phyloP scores from a whole-genome alignment of 345 rosid species.

The Boechera retrofracta region DNA sequence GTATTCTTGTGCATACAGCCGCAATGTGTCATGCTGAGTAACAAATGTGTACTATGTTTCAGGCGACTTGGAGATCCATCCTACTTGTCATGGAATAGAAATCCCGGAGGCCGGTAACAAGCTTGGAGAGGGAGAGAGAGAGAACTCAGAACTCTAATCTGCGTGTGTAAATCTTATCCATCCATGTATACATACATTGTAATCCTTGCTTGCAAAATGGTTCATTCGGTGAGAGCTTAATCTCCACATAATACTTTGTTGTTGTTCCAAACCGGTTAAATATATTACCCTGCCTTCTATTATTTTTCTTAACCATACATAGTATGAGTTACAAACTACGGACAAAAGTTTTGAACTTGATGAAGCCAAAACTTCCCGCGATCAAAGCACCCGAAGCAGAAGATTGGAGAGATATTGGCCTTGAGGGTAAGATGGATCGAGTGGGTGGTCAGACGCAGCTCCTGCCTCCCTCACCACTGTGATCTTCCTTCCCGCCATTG shows the following conservation, averaged over 20 bases:
- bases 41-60: slow-evolving; percentile 33
- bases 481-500: slow-evolving; percentile 67
- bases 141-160: neutral
- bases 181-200: slow-evolving; percentile 36
- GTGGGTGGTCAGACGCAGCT: slow-evolving; percentile 89
- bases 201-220: slow-evolving; percentile 10
- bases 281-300: neutral
- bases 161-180: slow-evolving; percentile 37
- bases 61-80: slow-evolving; percentile 98
- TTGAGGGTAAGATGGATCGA: slow-evolving; percentile 86
- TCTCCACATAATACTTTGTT: slow-evolving; percentile 28
- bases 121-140: slow-evolving; percentile 12
- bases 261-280: slow-evolving; percentile 26
- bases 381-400: slow-evolving; percentile 60
- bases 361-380: neutral
- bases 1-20: slow-evolving; percentile 1
- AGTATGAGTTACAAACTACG: neutral
- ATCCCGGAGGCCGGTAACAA: slow-evolving; percentile 65
- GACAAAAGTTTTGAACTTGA: neutral
- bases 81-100: slow-evolving; percentile 94
- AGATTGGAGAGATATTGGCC: slow-evolving; percentile 75
- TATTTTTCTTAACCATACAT: neutral
- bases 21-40: slow-evolving; percentile 11
- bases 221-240: slow-evolving; percentile 21
- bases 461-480: slow-evolving; percentile 69